Evolutionary conservation across 2,329 filamentous ascomycete species (phyloP).

Genomic region (Colletotrichum godetiae): DNA sequence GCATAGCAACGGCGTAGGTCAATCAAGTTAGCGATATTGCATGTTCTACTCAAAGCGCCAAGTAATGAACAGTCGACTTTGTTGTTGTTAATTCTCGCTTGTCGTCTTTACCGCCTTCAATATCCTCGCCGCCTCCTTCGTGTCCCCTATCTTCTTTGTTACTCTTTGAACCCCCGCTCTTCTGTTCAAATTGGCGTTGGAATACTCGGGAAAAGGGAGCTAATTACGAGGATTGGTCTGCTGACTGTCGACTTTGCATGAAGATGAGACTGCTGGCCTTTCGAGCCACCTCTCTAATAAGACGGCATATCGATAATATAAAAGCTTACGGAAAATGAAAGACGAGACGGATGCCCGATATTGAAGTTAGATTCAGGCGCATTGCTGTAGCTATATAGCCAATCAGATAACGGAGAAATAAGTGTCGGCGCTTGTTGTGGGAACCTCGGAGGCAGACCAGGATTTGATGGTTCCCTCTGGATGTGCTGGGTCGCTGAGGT

Average conservation of each 20-base stretch:
- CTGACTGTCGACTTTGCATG: not conserved
- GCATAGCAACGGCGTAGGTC: constrained; percentile 41
- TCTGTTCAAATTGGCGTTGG: not conserved
- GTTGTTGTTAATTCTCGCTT: not conserved
- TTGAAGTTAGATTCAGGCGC: no score
- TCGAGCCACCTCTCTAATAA: no score
- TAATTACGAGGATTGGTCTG: no score
- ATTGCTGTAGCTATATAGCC: not conserved
- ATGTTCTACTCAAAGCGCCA: not conserved
- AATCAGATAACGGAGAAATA: constrained; percentile 20
- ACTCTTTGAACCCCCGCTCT: not conserved
- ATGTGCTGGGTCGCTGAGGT: no score
- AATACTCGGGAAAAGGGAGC: not conserved
- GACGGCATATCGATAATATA: no score
- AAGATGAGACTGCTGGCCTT: no score
- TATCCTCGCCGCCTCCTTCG: not conserved
- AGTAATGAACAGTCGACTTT: not conserved
- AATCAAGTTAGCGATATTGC: constrained; percentile 17
- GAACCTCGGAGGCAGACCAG: not conserved
- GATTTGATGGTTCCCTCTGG: not conserved
- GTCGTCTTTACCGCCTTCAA: not conserved
- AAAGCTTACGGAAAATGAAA: no score
- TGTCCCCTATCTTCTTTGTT: not conserved
- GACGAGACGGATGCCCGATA: no score
- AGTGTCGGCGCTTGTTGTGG: constrained; percentile 8